Evolutionary conservation across 106 monocot species (phyloP), one percentile per base, ranked within the genome.

Genomic region (Dendrobium huoshanense): DNA sequence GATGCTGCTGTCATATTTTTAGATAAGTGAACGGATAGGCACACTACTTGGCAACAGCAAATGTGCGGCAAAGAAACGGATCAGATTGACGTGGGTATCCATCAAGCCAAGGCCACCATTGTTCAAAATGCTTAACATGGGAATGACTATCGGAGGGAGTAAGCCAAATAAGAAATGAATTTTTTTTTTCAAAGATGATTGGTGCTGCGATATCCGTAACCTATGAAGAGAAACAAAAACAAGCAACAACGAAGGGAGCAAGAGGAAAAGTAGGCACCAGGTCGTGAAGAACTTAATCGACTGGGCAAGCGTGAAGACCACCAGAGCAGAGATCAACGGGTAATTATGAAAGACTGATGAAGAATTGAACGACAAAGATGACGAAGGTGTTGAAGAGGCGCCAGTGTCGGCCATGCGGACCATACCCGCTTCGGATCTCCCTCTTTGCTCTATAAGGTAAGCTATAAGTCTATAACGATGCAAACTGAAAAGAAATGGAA

Each of bases 201-300:
- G 4, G 22, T 65, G 45, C 9, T 65, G 2, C 24, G 22, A 65
- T 3, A 72, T 72, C 37, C 37, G 16, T 37, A 37, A 37, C 1
- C 5, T 11, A 72, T 72, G 72, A 72, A 72, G 72, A 13, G 15
- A 72, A 40, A 40, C 72, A 40, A 40, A 72, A 40, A 40, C 72
- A 40, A 40, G 11, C 9, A 40, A 72, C 37, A 72, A n/a, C 29
- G n/a, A 31, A 40, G 58, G 29, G 9, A 45, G 8, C 29, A 47
- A 59, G 15, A 78, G 41, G 42, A 45, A 42, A 55, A 24, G 3
- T 6, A 72, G 78, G 55, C 72, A 83, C 82, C 82, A 72, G 25
- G 72, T 72, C 7, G 82, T 78, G 82, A 83, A 83, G 82, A 83
- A 83, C 72, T 83, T 83, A 77, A 83, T 78, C 77, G 72, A 72